Evolutionary conservation across 1,139 yeast genomes (phyloP).

Genomic region (Taphrina pruni): DNA sequence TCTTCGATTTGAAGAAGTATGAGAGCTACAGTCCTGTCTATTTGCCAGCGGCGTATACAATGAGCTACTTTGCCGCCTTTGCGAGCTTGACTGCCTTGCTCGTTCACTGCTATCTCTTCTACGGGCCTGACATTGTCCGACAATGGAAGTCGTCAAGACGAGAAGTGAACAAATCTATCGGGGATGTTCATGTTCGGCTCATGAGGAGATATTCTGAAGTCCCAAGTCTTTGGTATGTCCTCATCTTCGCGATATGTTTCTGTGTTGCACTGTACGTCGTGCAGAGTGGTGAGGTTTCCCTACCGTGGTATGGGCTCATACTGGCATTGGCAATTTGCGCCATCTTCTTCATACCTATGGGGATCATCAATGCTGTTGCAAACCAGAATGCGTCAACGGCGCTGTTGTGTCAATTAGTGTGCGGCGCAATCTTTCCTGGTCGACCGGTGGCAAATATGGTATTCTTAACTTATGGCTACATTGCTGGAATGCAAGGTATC

Average conservation of each 20-base stretch:
- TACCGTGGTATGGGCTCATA: constrained; percentile 38
- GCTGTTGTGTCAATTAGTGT: constrained; percentile 65
- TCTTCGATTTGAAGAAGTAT: constrained; percentile 60
- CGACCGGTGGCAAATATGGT: constrained; percentile 66
- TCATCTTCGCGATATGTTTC: constrained; percentile 59
- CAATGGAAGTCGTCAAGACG: constrained; percentile 48
- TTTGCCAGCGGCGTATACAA: constrained; percentile 65
- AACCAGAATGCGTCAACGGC: constrained; percentile 60
- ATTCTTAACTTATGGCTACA: constrained; percentile 54
- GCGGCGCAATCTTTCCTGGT: constrained; percentile 70
- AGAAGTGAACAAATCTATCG: constrained; percentile 47
- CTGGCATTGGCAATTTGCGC: constrained; percentile 32
- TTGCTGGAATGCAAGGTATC: constrained; percentile 65
- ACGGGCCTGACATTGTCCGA: constrained; percentile 60
- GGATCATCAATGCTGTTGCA: constrained; percentile 45
- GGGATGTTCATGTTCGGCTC: constrained; percentile 68
- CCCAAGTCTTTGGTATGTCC: constrained; percentile 71
- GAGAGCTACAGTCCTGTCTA: constrained; percentile 64
- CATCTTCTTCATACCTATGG: constrained; percentile 42
- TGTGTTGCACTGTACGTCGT: constrained; percentile 60
- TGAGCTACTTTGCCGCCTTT: constrained; percentile 65
- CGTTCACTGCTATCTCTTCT: constrained; percentile 62
- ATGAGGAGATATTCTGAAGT: constrained; percentile 65
- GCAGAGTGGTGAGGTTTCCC: constrained; percentile 50
- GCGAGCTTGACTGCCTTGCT: constrained; percentile 65